Conservation (phyloP, 2,329 filamentous ascomycete genomes). For the Colletotrichum cordylinicola region DNA sequence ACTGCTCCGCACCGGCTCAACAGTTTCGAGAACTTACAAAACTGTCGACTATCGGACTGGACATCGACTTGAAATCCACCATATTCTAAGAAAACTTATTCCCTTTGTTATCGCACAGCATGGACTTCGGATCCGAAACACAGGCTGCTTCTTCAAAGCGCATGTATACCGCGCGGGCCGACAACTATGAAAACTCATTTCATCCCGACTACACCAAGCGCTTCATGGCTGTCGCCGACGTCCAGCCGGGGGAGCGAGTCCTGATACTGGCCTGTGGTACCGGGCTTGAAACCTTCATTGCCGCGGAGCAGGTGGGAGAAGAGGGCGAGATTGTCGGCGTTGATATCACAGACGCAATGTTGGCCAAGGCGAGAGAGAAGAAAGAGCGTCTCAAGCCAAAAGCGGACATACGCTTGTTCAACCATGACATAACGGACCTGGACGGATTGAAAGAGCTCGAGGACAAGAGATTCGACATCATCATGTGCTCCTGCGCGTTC, state of each 20-base stretch:
- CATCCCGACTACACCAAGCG: slow-evolving; percentile 35
- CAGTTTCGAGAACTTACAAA: not conserved
- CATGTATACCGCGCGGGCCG: slow-evolving; percentile 36
- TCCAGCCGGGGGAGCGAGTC: slow-evolving; percentile 30
- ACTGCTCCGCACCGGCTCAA: not conserved
- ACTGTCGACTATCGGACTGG: not conserved
- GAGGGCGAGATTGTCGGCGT: slow-evolving; percentile 33
- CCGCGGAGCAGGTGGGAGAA: slow-evolving; percentile 30
- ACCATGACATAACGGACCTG: slow-evolving; percentile 33
- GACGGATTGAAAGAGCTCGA: slow-evolving; percentile 21
- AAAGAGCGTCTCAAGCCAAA: slow-evolving; percentile 25
- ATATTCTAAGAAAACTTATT: not conserved
- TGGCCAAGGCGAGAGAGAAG: slow-evolving; percentile 30
- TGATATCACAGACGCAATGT: slow-evolving; percentile 37
- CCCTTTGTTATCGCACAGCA: not conserved
- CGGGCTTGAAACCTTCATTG: slow-evolving; percentile 34
- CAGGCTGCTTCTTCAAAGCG: slow-evolving; percentile 29
- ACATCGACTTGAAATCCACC: not conserved
- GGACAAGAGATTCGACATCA: slow-evolving; percentile 31
- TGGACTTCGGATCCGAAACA: slow-evolving; percentile 22
- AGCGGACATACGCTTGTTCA: slow-evolving; percentile 22
- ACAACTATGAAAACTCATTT: slow-evolving; percentile 37
- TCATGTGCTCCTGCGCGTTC: slow-evolving; percentile 40
- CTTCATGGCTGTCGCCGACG: slow-evolving; percentile 30
- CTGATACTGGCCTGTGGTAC: slow-evolving; percentile 41